Evolutionary conservation across 2,329 filamentous ascomycete genomes (phyloP).

Genomic region (Colletotrichum eleusines): DNA sequence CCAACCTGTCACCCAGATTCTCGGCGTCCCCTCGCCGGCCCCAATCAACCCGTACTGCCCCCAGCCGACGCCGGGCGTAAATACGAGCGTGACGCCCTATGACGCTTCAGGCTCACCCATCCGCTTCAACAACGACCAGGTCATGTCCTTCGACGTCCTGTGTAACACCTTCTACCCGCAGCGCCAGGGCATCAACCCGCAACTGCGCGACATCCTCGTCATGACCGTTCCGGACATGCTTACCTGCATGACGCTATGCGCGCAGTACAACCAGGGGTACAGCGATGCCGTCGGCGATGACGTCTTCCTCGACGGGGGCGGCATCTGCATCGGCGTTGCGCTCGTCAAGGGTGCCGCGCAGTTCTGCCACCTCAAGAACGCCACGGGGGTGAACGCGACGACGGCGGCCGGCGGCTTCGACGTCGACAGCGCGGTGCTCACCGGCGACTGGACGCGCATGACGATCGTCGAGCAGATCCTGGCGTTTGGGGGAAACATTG

Average conservation of each 20-base stretch:
- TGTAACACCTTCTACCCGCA: constrained; percentile 41
- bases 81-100: constrained; percentile 38
- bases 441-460: constrained; percentile 27
- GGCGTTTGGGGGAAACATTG: constrained; percentile 35
- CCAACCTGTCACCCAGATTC: constrained; percentile 23
- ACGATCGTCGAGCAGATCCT: constrained; percentile 32
- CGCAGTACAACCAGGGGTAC: constrained; percentile 41
- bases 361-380: constrained; percentile 41
- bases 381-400: constrained; percentile 38
- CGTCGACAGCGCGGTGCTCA: constrained; percentile 38
- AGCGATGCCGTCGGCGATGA: constrained; percentile 42
- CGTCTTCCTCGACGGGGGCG: constrained; percentile 34
- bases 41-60: constrained; percentile 40
- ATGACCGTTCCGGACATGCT: constrained; percentile 41
- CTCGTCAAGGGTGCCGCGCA: constrained; percentile 37
- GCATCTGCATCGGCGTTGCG: constrained; percentile 39
- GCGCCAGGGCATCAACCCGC: constrained; percentile 38
- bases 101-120: constrained; percentile 40
- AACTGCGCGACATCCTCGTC: constrained; percentile 36
- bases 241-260: constrained; percentile 41
- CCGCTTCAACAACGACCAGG: constrained; percentile 42
- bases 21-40: constrained; percentile 38
- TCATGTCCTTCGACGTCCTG: constrained; percentile 39
- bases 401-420: constrained; percentile 30
- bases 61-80: neutral